Evolutionary conservation across 208 protist genomes (phyloP).

Genomic region (Trypanosoma congolense): DNA sequence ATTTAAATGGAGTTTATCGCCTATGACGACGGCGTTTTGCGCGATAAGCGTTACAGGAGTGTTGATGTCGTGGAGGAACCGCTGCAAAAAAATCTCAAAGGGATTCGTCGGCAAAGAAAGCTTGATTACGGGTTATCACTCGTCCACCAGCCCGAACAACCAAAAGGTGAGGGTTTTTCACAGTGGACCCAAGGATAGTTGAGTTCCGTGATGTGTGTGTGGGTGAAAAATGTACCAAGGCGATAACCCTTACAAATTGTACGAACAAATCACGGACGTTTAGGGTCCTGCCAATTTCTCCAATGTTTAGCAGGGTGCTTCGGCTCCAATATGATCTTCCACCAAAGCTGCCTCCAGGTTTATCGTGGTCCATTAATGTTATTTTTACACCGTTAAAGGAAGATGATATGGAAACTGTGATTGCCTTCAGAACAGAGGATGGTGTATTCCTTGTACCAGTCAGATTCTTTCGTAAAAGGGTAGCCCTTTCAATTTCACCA

Average conservation of each 20-base stretch:
- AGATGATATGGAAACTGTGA: conserved; percentile 53
- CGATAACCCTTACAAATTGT: conserved; percentile 77
- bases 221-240: conserved; percentile 45
- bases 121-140: background rate
- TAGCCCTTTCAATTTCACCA: conserved; percentile 34
- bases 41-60: conserved; percentile 47
- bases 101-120: conserved; percentile 1
- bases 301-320: conserved; percentile 55
- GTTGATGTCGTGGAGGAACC: conserved; percentile 14
- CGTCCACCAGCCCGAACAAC: background rate
- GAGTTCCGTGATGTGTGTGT: conserved; percentile 81
- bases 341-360: conserved; percentile 70
- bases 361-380: conserved; percentile 60
- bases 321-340: conserved; percentile 54
- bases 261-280: conserved; percentile 66
- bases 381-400: conserved; percentile 58
- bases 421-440: conserved; percentile 57
- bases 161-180: conserved; percentile 15
- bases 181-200: conserved; percentile 34
- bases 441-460: conserved; percentile 69
- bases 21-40: conserved; percentile 55
- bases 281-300: conserved; percentile 63
- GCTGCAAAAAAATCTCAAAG: conserved; percentile 7
- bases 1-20: conserved; percentile 70
- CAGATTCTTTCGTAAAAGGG: conserved; percentile 37